phyloP scores from a whole-genome alignment of 257 asterid species.

The Eustoma russellianum region DNA sequence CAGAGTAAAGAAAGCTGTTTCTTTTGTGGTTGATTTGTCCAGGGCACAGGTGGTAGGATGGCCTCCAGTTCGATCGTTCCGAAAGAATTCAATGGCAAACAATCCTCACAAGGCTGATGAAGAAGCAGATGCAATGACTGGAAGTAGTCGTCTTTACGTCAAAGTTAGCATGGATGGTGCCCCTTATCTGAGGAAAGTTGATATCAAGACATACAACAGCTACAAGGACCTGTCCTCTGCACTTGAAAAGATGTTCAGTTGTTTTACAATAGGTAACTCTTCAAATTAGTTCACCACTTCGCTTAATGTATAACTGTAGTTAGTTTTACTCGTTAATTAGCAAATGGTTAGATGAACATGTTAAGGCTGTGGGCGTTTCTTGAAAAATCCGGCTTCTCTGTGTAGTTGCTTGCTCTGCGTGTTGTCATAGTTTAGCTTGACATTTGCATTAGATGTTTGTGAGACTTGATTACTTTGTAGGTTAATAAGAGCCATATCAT shows the following conservation, averaged over 20 bases:
- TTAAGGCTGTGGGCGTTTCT: no score
- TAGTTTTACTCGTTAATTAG: constrained; percentile 1
- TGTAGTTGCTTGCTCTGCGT: background rate
- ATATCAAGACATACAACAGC: constrained; percentile 27
- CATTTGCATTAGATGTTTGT: no score
- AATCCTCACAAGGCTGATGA: constrained; percentile 27
- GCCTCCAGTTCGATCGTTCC: constrained; percentile 82
- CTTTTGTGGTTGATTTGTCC: constrained; percentile 2
- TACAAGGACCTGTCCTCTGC: constrained; percentile 32
- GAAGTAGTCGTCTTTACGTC: constrained; percentile 33
- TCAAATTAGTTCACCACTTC: background rate
- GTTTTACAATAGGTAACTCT: constrained; percentile 50
- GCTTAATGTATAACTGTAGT: no score
- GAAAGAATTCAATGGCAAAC: constrained; percentile 57
- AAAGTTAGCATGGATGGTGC: constrained; percentile 49
- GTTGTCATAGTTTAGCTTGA: no score
- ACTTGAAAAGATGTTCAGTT: constrained; percentile 40
- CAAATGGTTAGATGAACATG: constrained; percentile 1
- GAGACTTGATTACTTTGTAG: no score
- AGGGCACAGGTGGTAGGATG: constrained; percentile 96
- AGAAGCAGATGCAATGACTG: constrained; percentile 39
- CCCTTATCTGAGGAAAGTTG: constrained; percentile 40
- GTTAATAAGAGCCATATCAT: no score
- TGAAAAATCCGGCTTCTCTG: constrained; percentile 15
- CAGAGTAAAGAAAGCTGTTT: constrained; percentile 1